Percentiles rank a stretch among this genome's conserved stretches.
phyloP scores from a whole-genome alignment of 495 filamentous ascomycete species.

The Aspergillus carlsbadensis region DNA sequence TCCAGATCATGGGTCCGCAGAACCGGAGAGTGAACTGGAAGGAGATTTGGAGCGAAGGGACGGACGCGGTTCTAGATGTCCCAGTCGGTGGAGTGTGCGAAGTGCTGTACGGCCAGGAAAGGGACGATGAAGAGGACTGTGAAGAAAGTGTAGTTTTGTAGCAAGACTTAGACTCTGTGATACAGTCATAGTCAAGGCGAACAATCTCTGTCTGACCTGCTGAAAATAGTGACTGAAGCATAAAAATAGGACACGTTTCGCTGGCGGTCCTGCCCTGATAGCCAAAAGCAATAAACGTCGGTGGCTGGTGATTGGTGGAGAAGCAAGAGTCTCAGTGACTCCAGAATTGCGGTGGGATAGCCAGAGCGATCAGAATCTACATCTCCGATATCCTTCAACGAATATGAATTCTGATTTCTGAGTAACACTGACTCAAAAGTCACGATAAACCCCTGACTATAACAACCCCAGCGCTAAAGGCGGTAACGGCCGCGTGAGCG shows the following conservation, averaged over 20 bases:
- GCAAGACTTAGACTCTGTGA: not conserved
- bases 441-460: constrained; percentile 7
- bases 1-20: constrained; percentile 49
- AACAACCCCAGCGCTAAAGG: constrained; percentile 20
- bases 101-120: constrained; percentile 56
- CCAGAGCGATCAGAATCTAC: not conserved
- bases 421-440: not conserved
- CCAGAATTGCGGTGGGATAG: not conserved
- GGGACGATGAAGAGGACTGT: constrained; percentile 37
- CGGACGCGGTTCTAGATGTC: constrained; percentile 97
- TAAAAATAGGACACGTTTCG: constrained; percentile 16
- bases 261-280: not conserved
- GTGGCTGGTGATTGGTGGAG: constrained; percentile 4
- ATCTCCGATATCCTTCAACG: not conserved
- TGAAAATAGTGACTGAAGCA: not conserved
- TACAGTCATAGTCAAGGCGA: not conserved
- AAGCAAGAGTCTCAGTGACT: not conserved
- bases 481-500: constrained; percentile 22
- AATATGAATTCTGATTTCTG: not conserved
- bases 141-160: constrained; percentile 11
- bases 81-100: constrained; percentile 97
- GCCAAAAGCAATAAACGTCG: constrained; percentile 4
- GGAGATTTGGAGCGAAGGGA: constrained; percentile 83
- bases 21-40: constrained; percentile 64
- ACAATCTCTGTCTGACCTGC: not conserved